Evolutionary conservation across 192 early-diverging fungal genomes (phyloP).

Genomic region (Phycomyces blakesleeanus): DNA sequence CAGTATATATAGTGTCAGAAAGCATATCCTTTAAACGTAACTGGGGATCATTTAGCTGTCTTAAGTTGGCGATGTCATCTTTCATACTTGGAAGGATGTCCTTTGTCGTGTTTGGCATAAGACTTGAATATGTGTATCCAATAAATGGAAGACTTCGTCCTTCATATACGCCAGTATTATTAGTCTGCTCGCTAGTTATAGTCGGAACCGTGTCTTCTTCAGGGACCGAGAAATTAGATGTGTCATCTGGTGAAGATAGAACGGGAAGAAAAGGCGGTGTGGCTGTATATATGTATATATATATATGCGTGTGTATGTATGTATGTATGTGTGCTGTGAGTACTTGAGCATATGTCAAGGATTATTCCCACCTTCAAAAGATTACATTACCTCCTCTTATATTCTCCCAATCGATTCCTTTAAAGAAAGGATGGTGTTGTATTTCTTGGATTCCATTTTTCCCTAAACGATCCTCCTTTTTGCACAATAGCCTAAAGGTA

Average conservation of each 20-base stretch:
- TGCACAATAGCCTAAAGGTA: slow-evolving; percentile 57
- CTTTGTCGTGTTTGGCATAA: not conserved
- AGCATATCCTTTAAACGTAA: too few species aligned
- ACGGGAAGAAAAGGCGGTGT: slow-evolving; percentile 84
- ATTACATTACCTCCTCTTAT: slow-evolving; percentile 42
- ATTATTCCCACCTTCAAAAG: not conserved
- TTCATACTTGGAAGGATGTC: not conserved
- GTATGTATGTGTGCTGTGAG: too few species aligned
- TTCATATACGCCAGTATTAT: slow-evolving; percentile 55
- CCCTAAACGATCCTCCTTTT: slow-evolving; percentile 69
- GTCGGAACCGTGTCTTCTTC: slow-evolving; percentile 27
- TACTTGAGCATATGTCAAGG: too few species aligned
- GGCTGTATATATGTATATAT: slow-evolving; percentile 25
- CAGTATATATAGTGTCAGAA: too few species aligned
- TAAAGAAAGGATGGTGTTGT: slow-evolving; percentile 66
- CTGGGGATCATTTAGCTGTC: too few species aligned
- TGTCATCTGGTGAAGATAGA: slow-evolving; percentile 84
- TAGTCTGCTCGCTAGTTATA: slow-evolving; percentile 37
- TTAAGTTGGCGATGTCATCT: not conserved
- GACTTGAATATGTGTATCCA: slow-evolving; percentile 68
- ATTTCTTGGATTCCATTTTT: slow-evolving; percentile 55
- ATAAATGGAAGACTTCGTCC: slow-evolving; percentile 84
- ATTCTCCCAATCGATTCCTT: slow-evolving; percentile 56
- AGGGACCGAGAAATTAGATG: slow-evolving; percentile 78
- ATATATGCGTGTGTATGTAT: too few species aligned